Conservation (phyloP, 2,329 filamentous ascomycete genomes). For the Paradendryphiella salina region DNA sequence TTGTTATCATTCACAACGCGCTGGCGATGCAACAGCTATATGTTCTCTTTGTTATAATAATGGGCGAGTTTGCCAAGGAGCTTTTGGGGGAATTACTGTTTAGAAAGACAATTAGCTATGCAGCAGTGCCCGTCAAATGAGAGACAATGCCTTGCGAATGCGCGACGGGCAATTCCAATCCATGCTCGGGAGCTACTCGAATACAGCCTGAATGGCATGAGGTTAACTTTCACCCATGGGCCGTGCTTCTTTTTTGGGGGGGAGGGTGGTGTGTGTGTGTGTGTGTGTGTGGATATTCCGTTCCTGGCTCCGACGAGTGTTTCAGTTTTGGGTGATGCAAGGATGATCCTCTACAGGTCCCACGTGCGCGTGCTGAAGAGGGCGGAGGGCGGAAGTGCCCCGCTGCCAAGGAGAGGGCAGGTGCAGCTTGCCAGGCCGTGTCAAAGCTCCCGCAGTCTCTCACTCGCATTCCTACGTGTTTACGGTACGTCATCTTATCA, state of each 20-base stretch:
- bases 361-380: conserved; percentile 2
- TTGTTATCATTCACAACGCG: conserved; percentile 1
- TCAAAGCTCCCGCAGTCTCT: conserved; percentile 12
- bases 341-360: conserved; percentile 1
- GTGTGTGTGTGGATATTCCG: neutral
- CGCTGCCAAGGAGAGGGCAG: conserved; percentile 13
- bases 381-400: conserved; percentile 13
- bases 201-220: neutral
- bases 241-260: neutral
- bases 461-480: conserved; percentile 8
- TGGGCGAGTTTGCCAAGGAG: neutral
- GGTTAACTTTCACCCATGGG: neutral
- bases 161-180: neutral
- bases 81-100: conserved; percentile 1
- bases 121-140: conserved; percentile 3
- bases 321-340: conserved; percentile 6
- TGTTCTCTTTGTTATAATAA: conserved; percentile 11
- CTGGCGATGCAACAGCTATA: conserved; percentile 1
- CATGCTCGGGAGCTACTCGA: neutral
- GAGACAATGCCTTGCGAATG: neutral
- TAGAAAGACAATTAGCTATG: neutral
- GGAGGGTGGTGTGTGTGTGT: too few relatives aligned
- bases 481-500: conserved; percentile 20
- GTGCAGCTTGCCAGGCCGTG: conserved; percentile 4
- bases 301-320: neutral